Evolutionary conservation across 2,329 filamentous ascomycete genomes (phyloP), one percentile per base, ranked within the genome.

Genomic region (Penicillium sp.): DNA sequence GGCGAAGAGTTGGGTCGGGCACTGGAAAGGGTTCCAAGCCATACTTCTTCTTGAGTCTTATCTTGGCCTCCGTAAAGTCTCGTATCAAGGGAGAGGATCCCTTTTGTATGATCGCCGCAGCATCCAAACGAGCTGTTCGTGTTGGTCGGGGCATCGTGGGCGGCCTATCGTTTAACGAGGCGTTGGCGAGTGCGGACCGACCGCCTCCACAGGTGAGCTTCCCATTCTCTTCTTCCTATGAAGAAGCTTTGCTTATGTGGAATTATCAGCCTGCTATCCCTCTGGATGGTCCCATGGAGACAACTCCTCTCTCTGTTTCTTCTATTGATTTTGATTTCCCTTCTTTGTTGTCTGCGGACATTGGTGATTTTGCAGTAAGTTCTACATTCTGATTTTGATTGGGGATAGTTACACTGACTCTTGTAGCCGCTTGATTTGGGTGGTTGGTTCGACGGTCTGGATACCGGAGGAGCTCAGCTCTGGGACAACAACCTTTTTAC

Each of bases 81-180:
- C 72, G 72, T 6, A 60, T 76, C 19, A 71, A 69, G 42, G 72
- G 72, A 1, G 72, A 75, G 15, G 72, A 76, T 49, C 69, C 72
- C 0, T 35, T 68, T 37, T 53, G 54, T 4, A 67, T 66, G 28
- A 64, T 76, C n/a, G 72, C 74, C 26, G 56, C 65, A 33, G 59
- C 61, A 3, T 71, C 68, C 1, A 64, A 62, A 30, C 65, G 63
- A 30, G 61, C 65, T 9, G 67, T 76, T 24, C 66, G 65, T 51
- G 56, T 71, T 5, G 71, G 68, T 53, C 66, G 68, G 12, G 67
- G 61, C 24, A 47, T 73, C 10, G 63, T 76, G 53, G 61, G 63
- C 30, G 72, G 73, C 5, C 51, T 63, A 13, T 61, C 70, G 6
- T 72, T 69, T 62, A 42, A 60, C 5, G 69, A 73, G 26, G 61